Evolutionary conservation across 2,329 filamentous ascomycete genomes (phyloP).

Genomic region (Aspergillus brunneoviolaceus): DNA sequence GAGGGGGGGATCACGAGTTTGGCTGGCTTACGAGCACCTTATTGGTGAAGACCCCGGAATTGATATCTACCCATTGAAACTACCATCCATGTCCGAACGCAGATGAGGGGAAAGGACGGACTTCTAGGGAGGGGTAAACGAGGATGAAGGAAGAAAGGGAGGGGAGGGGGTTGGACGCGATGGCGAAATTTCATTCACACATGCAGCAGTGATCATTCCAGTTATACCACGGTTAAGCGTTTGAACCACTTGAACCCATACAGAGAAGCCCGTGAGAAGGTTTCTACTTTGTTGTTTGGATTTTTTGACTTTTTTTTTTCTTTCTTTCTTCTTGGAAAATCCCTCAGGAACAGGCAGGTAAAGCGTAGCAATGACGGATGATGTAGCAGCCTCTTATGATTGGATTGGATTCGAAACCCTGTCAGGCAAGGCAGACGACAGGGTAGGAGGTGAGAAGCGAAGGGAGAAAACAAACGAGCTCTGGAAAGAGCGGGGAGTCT

Average conservation of each 20-base stretch:
- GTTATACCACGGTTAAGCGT: constrained; percentile 11
- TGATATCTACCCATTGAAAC: not conserved
- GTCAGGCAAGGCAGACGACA: not conserved
- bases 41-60: constrained; percentile 36
- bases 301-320: not conserved
- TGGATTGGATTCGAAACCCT: not conserved
- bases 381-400: not conserved
- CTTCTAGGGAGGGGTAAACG: not conserved
- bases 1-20: constrained; percentile 47
- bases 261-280: not conserved
- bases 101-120: not conserved
- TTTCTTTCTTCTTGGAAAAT: not conserved
- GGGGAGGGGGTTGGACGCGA: not conserved
- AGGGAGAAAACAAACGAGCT: not conserved
- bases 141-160: not conserved
- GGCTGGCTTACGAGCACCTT: constrained; percentile 47
- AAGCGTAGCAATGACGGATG: not conserved
- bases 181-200: not conserved
- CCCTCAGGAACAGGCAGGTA: not conserved
- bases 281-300: constrained; percentile 1
- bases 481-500: not conserved
- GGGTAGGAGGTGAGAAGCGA: not conserved
- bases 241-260: constrained; percentile 1
- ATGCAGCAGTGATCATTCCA: constrained; percentile 5
- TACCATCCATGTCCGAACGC: not conserved